Evolutionary conservation across 768 basidiomycete genomes (phyloP).

Genomic region (Mycena kentingensis): DNA sequence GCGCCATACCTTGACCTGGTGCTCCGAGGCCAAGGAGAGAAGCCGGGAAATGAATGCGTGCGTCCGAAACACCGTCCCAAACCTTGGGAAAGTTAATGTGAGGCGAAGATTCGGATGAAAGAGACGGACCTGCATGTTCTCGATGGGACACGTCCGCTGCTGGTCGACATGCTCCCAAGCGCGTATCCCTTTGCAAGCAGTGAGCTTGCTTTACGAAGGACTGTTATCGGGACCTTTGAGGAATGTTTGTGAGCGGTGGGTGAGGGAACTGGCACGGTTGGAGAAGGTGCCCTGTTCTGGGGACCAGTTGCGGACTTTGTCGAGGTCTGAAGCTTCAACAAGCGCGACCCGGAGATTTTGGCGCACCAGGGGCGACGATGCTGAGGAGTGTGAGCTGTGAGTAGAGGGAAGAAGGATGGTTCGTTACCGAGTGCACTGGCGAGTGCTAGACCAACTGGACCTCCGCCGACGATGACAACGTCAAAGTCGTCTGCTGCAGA

Average conservation of each 20-base stretch:
- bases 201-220: neutral
- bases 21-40: conserved; percentile 43
- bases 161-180: conserved; percentile 81
- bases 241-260: conserved; percentile 69
- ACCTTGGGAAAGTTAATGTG: conserved; percentile 48
- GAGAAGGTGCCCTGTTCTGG: conserved; percentile 59
- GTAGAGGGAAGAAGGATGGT: neutral
- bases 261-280: conserved; percentile 86
- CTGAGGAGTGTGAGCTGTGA: conserved; percentile 35
- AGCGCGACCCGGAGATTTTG: conserved; percentile 65
- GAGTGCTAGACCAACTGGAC: conserved; percentile 87
- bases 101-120: neutral
- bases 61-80: conserved; percentile 89
- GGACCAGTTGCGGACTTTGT: conserved; percentile 68
- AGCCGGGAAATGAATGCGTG: conserved; percentile 72
- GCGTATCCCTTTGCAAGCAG: conserved; percentile 60
- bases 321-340: conserved; percentile 80
- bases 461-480: conserved; percentile 93
- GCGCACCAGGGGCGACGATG: conserved; percentile 51
- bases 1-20: conserved; percentile 60
- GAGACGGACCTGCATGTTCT: conserved; percentile 85
- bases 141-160: conserved; percentile 67
- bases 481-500: conserved; percentile 64
- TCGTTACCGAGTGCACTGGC: conserved; percentile 83
- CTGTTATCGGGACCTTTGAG: conserved; percentile 51